Conservation (phyloP, 441 rosid species). For the Sinapis alba region DNA sequence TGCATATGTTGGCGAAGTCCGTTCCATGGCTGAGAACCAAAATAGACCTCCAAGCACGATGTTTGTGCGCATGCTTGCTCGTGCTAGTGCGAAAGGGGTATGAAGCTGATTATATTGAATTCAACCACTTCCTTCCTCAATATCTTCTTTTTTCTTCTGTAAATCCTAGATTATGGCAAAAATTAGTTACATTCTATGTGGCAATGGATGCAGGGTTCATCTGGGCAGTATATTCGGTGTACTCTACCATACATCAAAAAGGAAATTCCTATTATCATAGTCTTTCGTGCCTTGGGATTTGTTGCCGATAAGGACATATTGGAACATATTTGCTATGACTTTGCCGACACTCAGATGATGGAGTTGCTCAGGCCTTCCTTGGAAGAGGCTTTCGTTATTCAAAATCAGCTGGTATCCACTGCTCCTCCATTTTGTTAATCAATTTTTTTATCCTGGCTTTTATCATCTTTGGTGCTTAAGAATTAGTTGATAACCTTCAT, state of each 20-base stretch:
- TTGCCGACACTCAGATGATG: constrained; percentile 93
- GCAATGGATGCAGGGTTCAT: constrained; percentile 80
- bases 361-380: constrained; percentile 95
- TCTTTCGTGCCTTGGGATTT: constrained; percentile 95
- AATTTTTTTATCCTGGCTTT: not conserved
- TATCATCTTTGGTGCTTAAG: not conserved
- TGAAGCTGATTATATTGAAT: constrained; percentile 14
- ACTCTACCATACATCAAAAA: constrained; percentile 96
- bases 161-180: not conserved
- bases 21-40: constrained; percentile 95
- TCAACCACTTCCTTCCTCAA: too few relatives aligned
- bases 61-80: constrained; percentile 96
- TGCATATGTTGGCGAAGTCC: constrained; percentile 87
- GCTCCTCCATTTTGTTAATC: not conserved
- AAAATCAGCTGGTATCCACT: constrained; percentile 80
- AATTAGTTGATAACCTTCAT: constrained; percentile 12
- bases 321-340: constrained; percentile 93
- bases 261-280: constrained; percentile 95
- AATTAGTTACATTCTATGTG: too few relatives aligned
- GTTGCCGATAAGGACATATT: constrained; percentile 96
- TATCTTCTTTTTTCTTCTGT: not conserved
- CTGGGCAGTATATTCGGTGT: constrained; percentile 90
- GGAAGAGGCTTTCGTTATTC: constrained; percentile 96
- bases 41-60: constrained; percentile 95
- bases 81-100: constrained; percentile 86